These are phyloP conservation scores for Chalaropsis thielavioides DNA, from an alignment of 2,329 filamentous ascomycete species.

Conservation along the genomic window DNA sequence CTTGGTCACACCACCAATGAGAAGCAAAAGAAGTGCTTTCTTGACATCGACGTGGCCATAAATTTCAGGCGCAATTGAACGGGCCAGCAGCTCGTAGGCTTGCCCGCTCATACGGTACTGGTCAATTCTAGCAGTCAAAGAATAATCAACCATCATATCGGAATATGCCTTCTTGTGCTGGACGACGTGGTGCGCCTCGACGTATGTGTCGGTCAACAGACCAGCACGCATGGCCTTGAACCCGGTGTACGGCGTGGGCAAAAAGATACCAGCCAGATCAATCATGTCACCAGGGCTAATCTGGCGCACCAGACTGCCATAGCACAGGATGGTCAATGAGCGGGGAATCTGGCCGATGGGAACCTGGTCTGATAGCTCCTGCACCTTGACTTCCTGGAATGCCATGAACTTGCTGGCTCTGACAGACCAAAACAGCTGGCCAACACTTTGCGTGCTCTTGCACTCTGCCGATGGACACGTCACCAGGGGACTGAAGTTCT, in stretches of 20 bases:
- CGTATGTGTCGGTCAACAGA: constrained; percentile 89
- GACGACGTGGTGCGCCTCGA: constrained; percentile 83
- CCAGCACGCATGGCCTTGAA: constrained; percentile 95
- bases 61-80: constrained; percentile 94
- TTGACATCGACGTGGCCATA: constrained; percentile 95
- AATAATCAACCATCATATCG: constrained; percentile 70
- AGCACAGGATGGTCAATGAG: constrained; percentile 76
- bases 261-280: constrained; percentile 86
- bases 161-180: constrained; percentile 99
- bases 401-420: constrained; percentile 91
- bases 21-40: constrained; percentile 85
- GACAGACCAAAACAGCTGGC: constrained; percentile 87
- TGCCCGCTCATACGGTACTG: constrained; percentile 73
- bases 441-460: constrained; percentile 77
- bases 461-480: constrained; percentile 87
- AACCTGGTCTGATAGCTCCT: constrained; percentile 98
- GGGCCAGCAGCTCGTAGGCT: constrained; percentile 88
- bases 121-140: constrained; percentile 69
- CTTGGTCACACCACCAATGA: constrained; percentile 93
- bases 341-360: constrained; percentile 95
- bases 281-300: constrained; percentile 90
- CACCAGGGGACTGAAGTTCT: constrained; percentile 75
- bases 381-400: constrained; percentile 97
- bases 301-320: constrained; percentile 70
- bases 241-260: constrained; percentile 96